Base-by-base conservation (phyloP, 495 filamentous ascomycete species). In the Diplogelasinospora grovesii region DNA sequence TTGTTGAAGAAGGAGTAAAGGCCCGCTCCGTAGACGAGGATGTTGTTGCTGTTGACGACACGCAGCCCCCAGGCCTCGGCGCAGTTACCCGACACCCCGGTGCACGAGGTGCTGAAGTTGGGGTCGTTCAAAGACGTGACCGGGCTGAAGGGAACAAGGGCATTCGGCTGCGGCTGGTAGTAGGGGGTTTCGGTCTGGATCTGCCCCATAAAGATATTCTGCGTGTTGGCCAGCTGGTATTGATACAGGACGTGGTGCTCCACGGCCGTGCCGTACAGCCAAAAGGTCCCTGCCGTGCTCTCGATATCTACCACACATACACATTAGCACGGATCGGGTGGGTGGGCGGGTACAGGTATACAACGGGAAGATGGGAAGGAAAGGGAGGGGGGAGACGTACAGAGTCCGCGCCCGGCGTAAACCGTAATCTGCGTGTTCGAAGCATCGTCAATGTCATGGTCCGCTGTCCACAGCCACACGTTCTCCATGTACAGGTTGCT, bases 401-500 rank as follows among this genome's bases (percentile, higher is more conserved):
- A 60, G 22, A 85, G 58, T 8, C 85, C 84, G 21, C 85, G 73
- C 1, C 85, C 85, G 5, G 73, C 71, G 52, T 78, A 86, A 8
- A 93, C 52, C 5, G 80, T 85, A 44, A 89, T 80, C 39, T 82
- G 83, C 2, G 74, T 78, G 45, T 79, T 71, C 16, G 46, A 49
- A 3, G 65, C 40, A 36, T 77, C 76, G 32, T 97, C 90, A 27
- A 96, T 81, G 41, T 89, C 88, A 63, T 97, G 90, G 57, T 97
- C 90, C 3, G 89, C 81, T 14, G 86, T 83, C 81, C 89, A 96
- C 51, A 86, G 75, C 89, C 89, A 96, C 33, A 77, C 78, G 64
- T 96, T 95, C 68, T 95, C 89, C 46, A 94, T 67, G 53, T 93
- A 92, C 24, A 85, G 65, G 25, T 61, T 61, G 28, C 73, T 75